Conservation (phyloP, 1,284 basidiomycete species). For the Phlebopus sp. region DNA sequence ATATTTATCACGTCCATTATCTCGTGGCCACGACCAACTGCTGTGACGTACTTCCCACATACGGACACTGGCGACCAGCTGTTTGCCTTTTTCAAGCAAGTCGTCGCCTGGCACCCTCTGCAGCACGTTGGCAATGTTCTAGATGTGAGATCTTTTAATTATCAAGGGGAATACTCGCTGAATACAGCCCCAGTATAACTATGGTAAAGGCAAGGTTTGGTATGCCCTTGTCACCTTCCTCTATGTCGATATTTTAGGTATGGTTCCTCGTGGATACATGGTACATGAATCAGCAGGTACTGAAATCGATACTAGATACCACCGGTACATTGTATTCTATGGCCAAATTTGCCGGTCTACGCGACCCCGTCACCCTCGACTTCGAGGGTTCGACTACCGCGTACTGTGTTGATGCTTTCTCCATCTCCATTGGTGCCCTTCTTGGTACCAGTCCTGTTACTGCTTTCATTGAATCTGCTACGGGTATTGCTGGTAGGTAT, state of each 20-base stretch:
- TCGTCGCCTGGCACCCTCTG: conserved; percentile 75
- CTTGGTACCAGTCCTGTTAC: conserved; percentile 88
- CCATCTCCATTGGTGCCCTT: conserved; percentile 78
- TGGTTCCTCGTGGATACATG: conserved; percentile 16
- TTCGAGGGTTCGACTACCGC: conserved; percentile 86
- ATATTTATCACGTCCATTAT: conserved; percentile 86
- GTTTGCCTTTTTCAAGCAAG: conserved; percentile 87
- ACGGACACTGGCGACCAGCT: conserved; percentile 63
- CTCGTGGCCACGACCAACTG: conserved; percentile 81
- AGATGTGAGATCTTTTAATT: conserved; percentile 47
- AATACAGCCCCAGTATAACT: conserved; percentile 43
- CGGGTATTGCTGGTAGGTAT: conserved; percentile 62
- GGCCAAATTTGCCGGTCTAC: conserved; percentile 89
- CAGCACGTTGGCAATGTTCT: conserved; percentile 59
- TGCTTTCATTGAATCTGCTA: conserved; percentile 84
- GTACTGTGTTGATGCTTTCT: conserved; percentile 82
- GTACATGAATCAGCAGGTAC: background rate
- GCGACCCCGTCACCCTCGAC: conserved; percentile 81
- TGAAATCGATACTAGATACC: conserved; percentile 33
- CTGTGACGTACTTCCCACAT: conserved; percentile 84
- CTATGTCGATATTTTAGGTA: conserved; percentile 84
- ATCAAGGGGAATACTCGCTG: background rate
- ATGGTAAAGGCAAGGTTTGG: conserved; percentile 76
- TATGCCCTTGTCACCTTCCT: conserved; percentile 86
- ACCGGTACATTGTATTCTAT: conserved; percentile 86